Conservation (phyloP, 164 flowering plant genomes). For the Warburgia ugandensis region DNA sequence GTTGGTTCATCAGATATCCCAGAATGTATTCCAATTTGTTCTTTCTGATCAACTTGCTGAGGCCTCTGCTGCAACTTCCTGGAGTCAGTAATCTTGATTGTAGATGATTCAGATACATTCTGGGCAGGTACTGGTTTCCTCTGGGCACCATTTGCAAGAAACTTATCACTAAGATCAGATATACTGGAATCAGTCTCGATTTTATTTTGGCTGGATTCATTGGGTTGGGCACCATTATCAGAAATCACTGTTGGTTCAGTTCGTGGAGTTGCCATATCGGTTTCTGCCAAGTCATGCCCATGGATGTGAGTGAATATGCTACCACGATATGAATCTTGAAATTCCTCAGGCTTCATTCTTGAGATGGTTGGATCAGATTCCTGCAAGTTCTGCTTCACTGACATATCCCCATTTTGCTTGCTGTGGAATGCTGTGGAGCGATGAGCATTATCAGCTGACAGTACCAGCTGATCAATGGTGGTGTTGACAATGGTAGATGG, state of each 20-base stretch:
- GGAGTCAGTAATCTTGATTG: conserved; percentile 12
- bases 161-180: conserved; percentile 26
- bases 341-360: conserved; percentile 16
- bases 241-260: conserved; percentile 15
- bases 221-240: conserved; percentile 11
- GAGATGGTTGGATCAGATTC: conserved; percentile 14
- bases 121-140: conserved; percentile 25
- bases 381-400: conserved; percentile 8
- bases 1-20: conserved; percentile 18
- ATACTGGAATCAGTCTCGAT: conserved; percentile 27
- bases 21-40: conserved; percentile 2
- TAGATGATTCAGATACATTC: conserved; percentile 19
- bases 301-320: conserved; percentile 4
- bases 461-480: neutral
- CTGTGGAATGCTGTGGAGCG: conserved; percentile 7
- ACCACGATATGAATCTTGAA: conserved; percentile 12
- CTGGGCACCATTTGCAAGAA: conserved; percentile 37
- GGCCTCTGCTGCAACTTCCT: conserved; percentile 17
- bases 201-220: conserved; percentile 17
- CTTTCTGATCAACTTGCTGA: conserved; percentile 10
- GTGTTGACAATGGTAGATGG: neutral
- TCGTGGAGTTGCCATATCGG: conserved; percentile 7
- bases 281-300: neutral
- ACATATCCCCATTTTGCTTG: neutral
- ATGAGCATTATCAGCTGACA: neutral